Evolutionary conservation across 257 asterid species (phyloP), one percentile per base, ranked within the genome.

Genomic region (Petunia secreta): DNA sequence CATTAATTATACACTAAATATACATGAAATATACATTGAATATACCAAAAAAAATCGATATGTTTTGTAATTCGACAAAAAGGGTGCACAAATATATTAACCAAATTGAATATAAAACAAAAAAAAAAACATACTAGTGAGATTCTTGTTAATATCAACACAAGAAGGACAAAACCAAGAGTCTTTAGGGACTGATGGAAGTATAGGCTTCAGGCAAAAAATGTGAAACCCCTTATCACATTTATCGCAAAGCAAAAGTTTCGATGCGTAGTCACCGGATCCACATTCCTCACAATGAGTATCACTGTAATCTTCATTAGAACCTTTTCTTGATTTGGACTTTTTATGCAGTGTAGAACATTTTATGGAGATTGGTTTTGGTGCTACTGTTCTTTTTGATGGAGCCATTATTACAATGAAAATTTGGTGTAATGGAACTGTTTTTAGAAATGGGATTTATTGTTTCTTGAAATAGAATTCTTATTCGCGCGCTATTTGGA

Each of bases 151-250:
- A 25, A 0, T 66, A 53, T 48, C 46, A 14, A 90, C 85, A 84
- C 99, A 95, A 83, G 86, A 80, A 2, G 92, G 84, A 39, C 99
- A 95, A 74, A 91, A 90, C 99, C 99, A 95, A n/a, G 81, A 40
- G 79, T 92, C 96, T 78, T 89, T 85, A 37, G 98, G 98, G 14
- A 95, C 97, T 13, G 95, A 89, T 2, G 78, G 85, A 43, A 95
- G 94, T 52, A 89, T 79, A 4, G 99, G 98, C 1, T 89, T 87
- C 66, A 95, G 92, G 84, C 99, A 95, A 58, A 86, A 92, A 0
- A 92, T 62, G 82, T 95, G 98, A 84, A 86, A 89, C 1, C 99
- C 99, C 1, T 83, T 57, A 78, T 95, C 96, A 50, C 99, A 95
- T 81, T 88, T 85, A 55, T 95, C 99, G 82, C 99, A 95, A 6